phyloP scores from a whole-genome alignment of 129 eudicot species.

The Rutidosis leptorrhynchoides region DNA sequence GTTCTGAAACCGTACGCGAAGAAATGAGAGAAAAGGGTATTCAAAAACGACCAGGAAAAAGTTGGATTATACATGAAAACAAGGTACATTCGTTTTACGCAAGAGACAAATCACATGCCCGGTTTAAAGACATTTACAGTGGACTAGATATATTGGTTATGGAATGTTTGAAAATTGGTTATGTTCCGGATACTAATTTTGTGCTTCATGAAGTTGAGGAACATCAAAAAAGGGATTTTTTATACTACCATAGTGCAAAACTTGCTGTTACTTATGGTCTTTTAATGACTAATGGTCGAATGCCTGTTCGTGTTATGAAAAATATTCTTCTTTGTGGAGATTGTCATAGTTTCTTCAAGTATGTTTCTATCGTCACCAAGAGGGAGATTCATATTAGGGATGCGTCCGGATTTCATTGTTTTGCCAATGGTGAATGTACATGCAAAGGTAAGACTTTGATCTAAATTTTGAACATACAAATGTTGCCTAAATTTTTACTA shows the following conservation, averaged over 20 bases:
- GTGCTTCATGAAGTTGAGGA: slow-evolving; percentile 98
- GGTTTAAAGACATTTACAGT: slow-evolving; percentile 62
- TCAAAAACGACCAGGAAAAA: slow-evolving; percentile 60
- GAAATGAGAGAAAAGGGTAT: slow-evolving; percentile 82
- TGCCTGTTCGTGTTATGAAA: slow-evolving; percentile 61
- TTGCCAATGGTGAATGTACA: slow-evolving; percentile 69
- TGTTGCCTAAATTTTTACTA: neutral
- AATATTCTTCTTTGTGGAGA: slow-evolving; percentile 83
- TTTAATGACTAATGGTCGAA: slow-evolving; percentile 46
- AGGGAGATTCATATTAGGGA: slow-evolving; percentile 85
- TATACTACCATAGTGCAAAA: slow-evolving; percentile 87
- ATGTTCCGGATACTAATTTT: slow-evolving; percentile 81
- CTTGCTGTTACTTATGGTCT: slow-evolving; percentile 79
- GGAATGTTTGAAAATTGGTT: slow-evolving; percentile 80
- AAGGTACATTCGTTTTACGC: slow-evolving; percentile 69
- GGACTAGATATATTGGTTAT: slow-evolving; percentile 61
- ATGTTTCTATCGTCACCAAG: slow-evolving; percentile 65
- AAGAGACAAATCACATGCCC: slow-evolving; percentile 70
- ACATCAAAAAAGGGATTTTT: slow-evolving; percentile 74
- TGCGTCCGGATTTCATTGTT: slow-evolving; percentile 82
- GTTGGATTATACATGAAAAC: slow-evolving; percentile 68
- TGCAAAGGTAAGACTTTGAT: slow-evolving; percentile 58
- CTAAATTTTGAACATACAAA: slow-evolving; percentile 8
- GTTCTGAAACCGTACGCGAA: slow-evolving; percentile 66
- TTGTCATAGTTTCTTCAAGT: slow-evolving; percentile 76